phyloP scores from a whole-genome alignment of 805 yeast species.

The Phaffomyces antillensis region DNA sequence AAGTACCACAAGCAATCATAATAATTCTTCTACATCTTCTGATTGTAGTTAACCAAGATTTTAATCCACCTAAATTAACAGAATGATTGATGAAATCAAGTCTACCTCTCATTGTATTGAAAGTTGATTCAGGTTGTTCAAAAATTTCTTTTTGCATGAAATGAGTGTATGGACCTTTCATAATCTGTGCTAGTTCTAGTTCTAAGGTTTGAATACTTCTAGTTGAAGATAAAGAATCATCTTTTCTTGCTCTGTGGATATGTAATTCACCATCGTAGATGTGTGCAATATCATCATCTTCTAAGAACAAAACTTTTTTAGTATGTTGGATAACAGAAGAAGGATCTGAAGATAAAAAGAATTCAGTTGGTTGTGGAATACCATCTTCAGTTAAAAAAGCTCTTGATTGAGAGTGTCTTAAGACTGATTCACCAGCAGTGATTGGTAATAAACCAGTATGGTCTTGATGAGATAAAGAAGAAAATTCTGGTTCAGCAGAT shows the following conservation, averaged over 20 bases:
- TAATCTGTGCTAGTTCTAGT: constrained; percentile 93
- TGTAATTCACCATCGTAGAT: constrained; percentile 97
- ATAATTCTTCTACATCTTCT: constrained; percentile 92
- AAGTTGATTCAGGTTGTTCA: constrained; percentile 97
- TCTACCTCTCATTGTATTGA: constrained; percentile 99
- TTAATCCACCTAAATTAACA: constrained; percentile 86
- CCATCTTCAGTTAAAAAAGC: constrained; percentile 95
- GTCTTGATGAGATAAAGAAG: constrained; percentile 14
- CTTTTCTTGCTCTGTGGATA: constrained; percentile 91
- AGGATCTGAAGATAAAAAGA: constrained; percentile 94
- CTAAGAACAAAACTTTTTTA: constrained; percentile 90
- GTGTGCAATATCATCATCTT: constrained; percentile 98
- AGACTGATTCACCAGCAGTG: constrained; percentile 45
- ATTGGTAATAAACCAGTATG: constrained; percentile 39
- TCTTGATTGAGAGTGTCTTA: constrained; percentile 90
- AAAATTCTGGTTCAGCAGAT: constrained; percentile 25
- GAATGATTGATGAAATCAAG: constrained; percentile 76
- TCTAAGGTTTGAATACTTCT: constrained; percentile 96
- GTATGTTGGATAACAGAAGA: constrained; percentile 96
- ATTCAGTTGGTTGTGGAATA: constrained; percentile 88
- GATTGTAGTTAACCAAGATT: constrained; percentile 75
- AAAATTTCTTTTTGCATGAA: constrained; percentile 98
- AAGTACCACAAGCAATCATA: constrained; percentile 99
- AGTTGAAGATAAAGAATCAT: constrained; percentile 83
- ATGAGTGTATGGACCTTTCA: constrained; percentile 95